Conservation (phyloP, 306 rosid species). For the Vigna angularis region DNA sequence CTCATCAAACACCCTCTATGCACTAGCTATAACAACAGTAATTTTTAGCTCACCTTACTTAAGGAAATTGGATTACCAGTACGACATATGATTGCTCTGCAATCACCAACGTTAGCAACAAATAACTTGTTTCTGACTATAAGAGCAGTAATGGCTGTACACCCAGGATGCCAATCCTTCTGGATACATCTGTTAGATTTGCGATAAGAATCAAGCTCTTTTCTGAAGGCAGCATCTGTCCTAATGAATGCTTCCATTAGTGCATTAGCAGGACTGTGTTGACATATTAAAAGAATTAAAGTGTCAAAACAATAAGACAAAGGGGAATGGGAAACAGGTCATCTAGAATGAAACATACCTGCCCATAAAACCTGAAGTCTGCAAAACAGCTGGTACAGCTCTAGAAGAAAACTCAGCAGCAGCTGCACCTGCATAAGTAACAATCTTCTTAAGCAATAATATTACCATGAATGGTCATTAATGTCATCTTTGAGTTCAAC, state of each 20-base stretch:
- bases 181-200: constrained; percentile 71
- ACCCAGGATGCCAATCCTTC: constrained; percentile 96
- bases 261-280: constrained; percentile 76
- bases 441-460: constrained; percentile 9
- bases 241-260: constrained; percentile 73
- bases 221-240: constrained; percentile 85
- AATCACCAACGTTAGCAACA: constrained; percentile 93
- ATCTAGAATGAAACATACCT: constrained; percentile 56
- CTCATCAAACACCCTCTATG: background rate
- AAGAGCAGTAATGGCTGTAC: constrained; percentile 83
- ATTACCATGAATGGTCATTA: constrained; percentile 14
- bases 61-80: constrained; percentile 77
- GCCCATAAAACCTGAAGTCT: constrained; percentile 47
- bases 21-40: background rate
- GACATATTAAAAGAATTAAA: constrained; percentile 23
- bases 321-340: background rate
- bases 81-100: constrained; percentile 85
- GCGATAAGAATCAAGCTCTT: constrained; percentile 66
- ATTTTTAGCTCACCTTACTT: constrained; percentile 66
- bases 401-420: constrained; percentile 90
- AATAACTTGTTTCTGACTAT: constrained; percentile 73
- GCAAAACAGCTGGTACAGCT: constrained; percentile 83
- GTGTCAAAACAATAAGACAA: constrained; percentile 1
- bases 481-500: constrained; percentile 54
- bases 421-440: constrained; percentile 78